A percentile compares a stretch with the other conserved stretches of the same genome.
phyloP scores from a whole-genome alignment of 352 stramenopile species.

The Phytophthora cactorum region DNA sequence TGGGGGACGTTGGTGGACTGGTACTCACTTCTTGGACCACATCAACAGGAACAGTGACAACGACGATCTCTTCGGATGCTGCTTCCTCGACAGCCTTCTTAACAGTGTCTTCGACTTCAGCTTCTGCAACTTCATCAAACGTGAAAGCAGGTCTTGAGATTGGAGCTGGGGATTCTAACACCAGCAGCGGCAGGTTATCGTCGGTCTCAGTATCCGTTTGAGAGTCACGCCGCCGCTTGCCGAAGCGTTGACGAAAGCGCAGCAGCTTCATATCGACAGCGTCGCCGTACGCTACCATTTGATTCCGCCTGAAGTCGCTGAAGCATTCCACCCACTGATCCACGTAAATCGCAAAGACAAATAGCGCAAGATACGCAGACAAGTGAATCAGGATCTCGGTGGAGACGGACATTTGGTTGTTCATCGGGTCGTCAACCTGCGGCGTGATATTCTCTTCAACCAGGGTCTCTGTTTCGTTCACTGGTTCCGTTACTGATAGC shows the following conservation, averaged over 20 bases:
- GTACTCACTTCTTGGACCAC: slow-evolving; percentile 21
- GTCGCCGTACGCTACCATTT: slow-evolving; percentile 40
- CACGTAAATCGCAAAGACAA: slow-evolving; percentile 45
- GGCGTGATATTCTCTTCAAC: slow-evolving; percentile 7
- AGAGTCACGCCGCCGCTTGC: slow-evolving; percentile 24
- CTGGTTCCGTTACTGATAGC: slow-evolving; percentile 18
- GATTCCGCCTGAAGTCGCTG: slow-evolving; percentile 42
- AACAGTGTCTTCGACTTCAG: neutral
- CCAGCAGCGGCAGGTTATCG: slow-evolving; percentile 31
- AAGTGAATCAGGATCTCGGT: slow-evolving; percentile 50
- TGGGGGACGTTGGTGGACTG: neutral
- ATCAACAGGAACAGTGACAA: slow-evolving; percentile 26
- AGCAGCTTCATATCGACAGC: slow-evolving; percentile 28
- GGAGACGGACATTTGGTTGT: slow-evolving; percentile 37
- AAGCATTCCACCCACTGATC: slow-evolving; percentile 51
- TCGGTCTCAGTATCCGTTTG: slow-evolving; percentile 20
- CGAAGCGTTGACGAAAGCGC: slow-evolving; percentile 35
- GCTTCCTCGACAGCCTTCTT: neutral
- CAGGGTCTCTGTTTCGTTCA: slow-evolving; percentile 16
- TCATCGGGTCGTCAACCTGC: slow-evolving; percentile 5
- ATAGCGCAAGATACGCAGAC: slow-evolving; percentile 43
- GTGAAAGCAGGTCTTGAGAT: slow-evolving; percentile 21
- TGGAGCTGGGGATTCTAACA: slow-evolving; percentile 27
- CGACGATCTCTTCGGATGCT: slow-evolving; percentile 12
- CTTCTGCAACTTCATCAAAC: slow-evolving; percentile 12